Conservation (phyloP, 1,284 basidiomycete genomes). For the Ustilago sp. region DNA sequence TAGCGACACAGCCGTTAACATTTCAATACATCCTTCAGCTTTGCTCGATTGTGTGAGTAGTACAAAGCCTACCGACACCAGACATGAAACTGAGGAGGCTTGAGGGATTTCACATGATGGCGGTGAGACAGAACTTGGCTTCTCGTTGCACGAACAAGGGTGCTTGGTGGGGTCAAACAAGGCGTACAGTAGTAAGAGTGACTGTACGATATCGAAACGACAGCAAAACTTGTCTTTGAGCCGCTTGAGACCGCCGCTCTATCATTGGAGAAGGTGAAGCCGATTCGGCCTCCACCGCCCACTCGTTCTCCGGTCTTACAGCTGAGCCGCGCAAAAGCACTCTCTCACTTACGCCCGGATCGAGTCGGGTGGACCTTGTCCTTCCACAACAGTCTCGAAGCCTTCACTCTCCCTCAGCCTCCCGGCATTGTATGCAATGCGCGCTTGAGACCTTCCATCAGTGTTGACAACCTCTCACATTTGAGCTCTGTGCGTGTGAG, state of each 20-base stretch:
- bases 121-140: not conserved
- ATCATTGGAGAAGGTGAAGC: not conserved
- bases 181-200: constrained; percentile 1
- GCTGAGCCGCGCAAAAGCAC: not conserved
- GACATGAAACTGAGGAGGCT: not conserved
- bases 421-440: not conserved
- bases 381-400: constrained; percentile 22
- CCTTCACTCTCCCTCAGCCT: not conserved
- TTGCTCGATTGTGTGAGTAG: too few species aligned
- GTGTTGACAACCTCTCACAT: not conserved
- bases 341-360: constrained; percentile 21
- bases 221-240: not conserved
- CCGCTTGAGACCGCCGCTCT: not conserved
- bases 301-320: not conserved
- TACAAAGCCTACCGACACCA: too few species aligned
- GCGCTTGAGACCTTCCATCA: not conserved
- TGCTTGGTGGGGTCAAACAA: not conserved
- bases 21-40: too few species aligned
- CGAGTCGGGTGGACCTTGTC: constrained; percentile 23
- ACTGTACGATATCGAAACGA: not conserved
- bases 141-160: not conserved
- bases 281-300: constrained; percentile 15
- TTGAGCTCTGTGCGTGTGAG: not conserved
- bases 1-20: not conserved
- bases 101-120: not conserved